A percentile compares a stretch with the other conserved stretches of the same genome.
Evolutionary conservation across 148 eudicot genomes (phyloP).

Genomic region (Suaeda aralocaspica): DNA sequence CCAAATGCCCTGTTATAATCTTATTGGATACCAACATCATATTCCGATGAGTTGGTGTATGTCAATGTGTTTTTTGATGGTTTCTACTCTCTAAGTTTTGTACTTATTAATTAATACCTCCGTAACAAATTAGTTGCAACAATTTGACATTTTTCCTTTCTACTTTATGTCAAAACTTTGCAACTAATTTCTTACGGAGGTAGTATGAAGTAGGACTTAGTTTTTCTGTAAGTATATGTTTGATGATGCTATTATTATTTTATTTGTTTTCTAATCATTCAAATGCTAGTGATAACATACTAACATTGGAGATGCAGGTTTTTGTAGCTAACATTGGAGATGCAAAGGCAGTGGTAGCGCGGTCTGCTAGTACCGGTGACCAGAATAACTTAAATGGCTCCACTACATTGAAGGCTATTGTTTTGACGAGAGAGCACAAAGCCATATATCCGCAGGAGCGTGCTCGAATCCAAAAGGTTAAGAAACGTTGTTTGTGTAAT

Average conservation of each 20-base stretch:
- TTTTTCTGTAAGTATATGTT: not conserved
- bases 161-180: too few relatives aligned
- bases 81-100: not conserved
- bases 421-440: constrained; percentile 86
- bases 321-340: constrained; percentile 92
- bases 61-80: too few relatives aligned
- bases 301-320: constrained; percentile 57
- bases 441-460: constrained; percentile 90
- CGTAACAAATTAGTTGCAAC: too few relatives aligned
- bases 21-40: too few relatives aligned
- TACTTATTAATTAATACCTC: too few relatives aligned
- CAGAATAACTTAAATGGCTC: constrained; percentile 30
- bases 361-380: constrained; percentile 41
- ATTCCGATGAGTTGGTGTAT: too few relatives aligned
- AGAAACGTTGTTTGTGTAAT: too few relatives aligned
- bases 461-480: constrained; percentile 76
- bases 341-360: constrained; percentile 86
- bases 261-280: not conserved
- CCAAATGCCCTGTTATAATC: too few relatives aligned
- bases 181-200: too few relatives aligned
- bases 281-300: too few relatives aligned
- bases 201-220: not conserved
- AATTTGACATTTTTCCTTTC: too few relatives aligned
- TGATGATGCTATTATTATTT: not conserved
- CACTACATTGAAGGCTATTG: constrained; percentile 64